phyloP scores from a whole-genome alignment of 768 basidiomycete genomes.

The Saitozyma podzolica region DNA sequence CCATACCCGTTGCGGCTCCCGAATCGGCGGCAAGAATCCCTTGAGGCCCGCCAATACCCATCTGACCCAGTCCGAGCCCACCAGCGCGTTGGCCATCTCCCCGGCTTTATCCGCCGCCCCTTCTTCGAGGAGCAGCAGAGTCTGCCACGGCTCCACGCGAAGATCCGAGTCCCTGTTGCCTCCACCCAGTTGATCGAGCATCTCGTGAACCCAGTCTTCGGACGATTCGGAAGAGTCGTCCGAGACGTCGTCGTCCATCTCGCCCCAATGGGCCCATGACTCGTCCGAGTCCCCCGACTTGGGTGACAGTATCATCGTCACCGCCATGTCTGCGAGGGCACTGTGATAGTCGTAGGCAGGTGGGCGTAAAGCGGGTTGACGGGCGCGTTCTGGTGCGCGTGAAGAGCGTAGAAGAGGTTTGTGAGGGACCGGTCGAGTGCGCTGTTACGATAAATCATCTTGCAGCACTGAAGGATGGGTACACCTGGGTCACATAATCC shows the following conservation, averaged over 20 bases:
- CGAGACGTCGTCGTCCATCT: slow-evolving; percentile 29
- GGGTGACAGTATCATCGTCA: slow-evolving; percentile 85
- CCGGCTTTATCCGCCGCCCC: slow-evolving; percentile 59
- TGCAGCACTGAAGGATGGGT: slow-evolving; percentile 40
- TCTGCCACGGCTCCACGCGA: slow-evolving; percentile 85
- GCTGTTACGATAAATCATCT: slow-evolving; percentile 64
- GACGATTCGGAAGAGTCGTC: slow-evolving; percentile 15
- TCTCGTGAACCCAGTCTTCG: slow-evolving; percentile 13
- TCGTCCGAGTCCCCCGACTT: slow-evolving; percentile 57
- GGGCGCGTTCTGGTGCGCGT: slow-evolving; percentile 53
- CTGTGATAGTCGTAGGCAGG: slow-evolving; percentile 68
- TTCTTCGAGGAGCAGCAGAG: slow-evolving; percentile 72
- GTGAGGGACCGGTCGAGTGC: slow-evolving; percentile 80
- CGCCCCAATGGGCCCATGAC: slow-evolving; percentile 38
- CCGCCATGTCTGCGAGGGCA: slow-evolving; percentile 75
- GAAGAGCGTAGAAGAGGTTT: slow-evolving; percentile 73
- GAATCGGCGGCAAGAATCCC: neutral
- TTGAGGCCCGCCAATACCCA: slow-evolving; percentile 14
- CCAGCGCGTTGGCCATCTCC: slow-evolving; percentile 50
- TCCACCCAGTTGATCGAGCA: neutral
- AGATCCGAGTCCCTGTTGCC: slow-evolving; percentile 61
- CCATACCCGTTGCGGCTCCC: neutral
- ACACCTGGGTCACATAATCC: slow-evolving; percentile 32
- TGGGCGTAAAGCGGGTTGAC: slow-evolving; percentile 41
- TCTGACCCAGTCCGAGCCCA: slow-evolving; percentile 27